These are phyloP conservation scores for Schwanniomyces vanrijiae DNA, from an alignment of 805 yeast genomes.

Conservation along the genomic window DNA sequence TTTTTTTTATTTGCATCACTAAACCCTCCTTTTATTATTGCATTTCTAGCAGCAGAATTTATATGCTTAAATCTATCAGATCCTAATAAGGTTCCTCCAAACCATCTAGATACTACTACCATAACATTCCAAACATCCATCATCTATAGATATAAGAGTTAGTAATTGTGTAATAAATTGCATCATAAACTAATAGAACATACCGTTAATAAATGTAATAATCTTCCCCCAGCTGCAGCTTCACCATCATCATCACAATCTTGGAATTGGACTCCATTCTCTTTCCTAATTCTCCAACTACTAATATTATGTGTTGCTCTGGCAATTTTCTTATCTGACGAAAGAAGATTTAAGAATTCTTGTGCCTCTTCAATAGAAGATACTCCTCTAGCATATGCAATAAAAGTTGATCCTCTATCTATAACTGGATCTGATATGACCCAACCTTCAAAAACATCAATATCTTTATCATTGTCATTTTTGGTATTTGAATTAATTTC, in stretches of 20 bases:
- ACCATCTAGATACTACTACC: constrained; percentile 90
- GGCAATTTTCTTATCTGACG: constrained; percentile 63
- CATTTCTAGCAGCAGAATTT: constrained; percentile 85
- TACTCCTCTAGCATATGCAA: constrained; percentile 70
- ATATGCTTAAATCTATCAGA: constrained; percentile 95
- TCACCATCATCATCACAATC: constrained; percentile 98
- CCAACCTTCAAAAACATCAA: constrained; percentile 73
- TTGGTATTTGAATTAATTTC: constrained; percentile 13
- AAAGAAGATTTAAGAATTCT: constrained; percentile 48
- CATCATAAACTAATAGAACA: constrained; percentile 16
- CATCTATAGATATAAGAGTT: constrained; percentile 32
- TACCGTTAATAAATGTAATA: constrained; percentile 73
- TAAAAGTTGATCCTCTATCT: constrained; percentile 84
- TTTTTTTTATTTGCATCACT: constrained; percentile 18
- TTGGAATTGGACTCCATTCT: constrained; percentile 58
- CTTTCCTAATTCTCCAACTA: constrained; percentile 76
- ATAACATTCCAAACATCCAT: constrained; percentile 84
- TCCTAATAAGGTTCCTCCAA: constrained; percentile 87
- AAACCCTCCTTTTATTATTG: constrained; percentile 65
- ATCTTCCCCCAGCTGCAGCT: constrained; percentile 89
- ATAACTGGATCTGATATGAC: constrained; percentile 67
- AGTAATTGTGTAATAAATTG: constrained; percentile 13
- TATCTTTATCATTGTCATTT: constrained; percentile 14
- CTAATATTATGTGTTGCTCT: constrained; percentile 79
- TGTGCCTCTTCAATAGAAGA: constrained; percentile 68